Conservation (phyloP, 2,329 filamentous ascomycete genomes). For the Nannizziopsis arthrosporioides region DNA sequence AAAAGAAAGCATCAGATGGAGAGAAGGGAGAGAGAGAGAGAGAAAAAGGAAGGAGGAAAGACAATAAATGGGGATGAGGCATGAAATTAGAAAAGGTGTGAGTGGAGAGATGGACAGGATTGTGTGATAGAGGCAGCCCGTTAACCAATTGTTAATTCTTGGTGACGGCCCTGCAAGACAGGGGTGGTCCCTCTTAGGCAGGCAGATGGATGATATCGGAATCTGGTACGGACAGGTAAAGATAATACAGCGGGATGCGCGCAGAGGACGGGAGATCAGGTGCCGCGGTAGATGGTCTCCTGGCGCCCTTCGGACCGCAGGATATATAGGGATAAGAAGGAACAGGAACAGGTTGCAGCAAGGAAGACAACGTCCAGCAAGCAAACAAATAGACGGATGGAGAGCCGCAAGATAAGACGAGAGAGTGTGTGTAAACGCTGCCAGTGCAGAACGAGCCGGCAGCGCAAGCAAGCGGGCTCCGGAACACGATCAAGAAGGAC, state of each 20-base stretch:
- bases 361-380: neutral
- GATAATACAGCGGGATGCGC: conserved; percentile 6
- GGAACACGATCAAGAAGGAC: neutral
- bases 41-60: conserved; percentile 7
- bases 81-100: conserved; percentile 5
- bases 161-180: conserved; percentile 8
- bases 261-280: neutral
- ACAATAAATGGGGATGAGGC: neutral
- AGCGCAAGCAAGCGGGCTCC: neutral
- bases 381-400: neutral
- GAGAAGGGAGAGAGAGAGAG: neutral
- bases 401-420: neutral
- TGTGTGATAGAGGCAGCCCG: conserved; percentile 9
- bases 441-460: neutral
- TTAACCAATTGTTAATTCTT: conserved; percentile 4
- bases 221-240: neutral
- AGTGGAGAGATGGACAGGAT: conserved; percentile 9
- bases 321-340: neutral
- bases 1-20: conserved; percentile 3
- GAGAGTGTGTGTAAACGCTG: no score
- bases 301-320: neutral
- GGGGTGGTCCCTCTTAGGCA: conserved; percentile 5
- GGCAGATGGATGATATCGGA: neutral
- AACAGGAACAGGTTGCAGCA: neutral
- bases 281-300: neutral